These are phyloP conservation scores for Hamigera avellanea DNA, from an alignment of 495 filamentous ascomycete species.

Conservation along the genomic window DNA sequence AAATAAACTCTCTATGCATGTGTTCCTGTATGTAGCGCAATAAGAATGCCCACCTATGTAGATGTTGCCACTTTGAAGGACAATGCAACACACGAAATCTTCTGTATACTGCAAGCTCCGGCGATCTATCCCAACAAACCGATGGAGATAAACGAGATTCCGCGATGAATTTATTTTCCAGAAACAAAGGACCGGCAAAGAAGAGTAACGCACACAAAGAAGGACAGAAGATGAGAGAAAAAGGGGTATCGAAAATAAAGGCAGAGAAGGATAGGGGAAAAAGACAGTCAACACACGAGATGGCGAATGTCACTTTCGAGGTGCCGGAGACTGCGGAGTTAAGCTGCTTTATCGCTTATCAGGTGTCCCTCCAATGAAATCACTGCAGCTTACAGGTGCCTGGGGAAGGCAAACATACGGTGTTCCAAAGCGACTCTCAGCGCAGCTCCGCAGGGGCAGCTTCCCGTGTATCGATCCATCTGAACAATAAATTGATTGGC, in stretches of 20 bases:
- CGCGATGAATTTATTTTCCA: too few relatives aligned
- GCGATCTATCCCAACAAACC: not conserved
- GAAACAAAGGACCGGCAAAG: too few relatives aligned
- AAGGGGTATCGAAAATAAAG: not conserved
- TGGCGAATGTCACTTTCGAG: not conserved
- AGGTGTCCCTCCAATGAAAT: not conserved
- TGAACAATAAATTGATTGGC: too few relatives aligned
- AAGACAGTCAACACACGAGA: not conserved
- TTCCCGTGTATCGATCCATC: too few relatives aligned
- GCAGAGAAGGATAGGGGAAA: not conserved
- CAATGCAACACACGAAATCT: too few relatives aligned
- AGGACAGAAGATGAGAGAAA: slow-evolving; percentile 22
- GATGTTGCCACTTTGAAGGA: too few relatives aligned
- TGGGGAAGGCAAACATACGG: not conserved
- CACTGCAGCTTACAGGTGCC: too few relatives aligned
- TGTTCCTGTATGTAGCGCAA: too few relatives aligned
- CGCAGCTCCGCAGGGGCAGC: not conserved
- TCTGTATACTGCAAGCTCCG: too few relatives aligned
- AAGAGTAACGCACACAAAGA: too few relatives aligned
- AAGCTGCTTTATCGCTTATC: not conserved
- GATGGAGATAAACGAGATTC: not conserved
- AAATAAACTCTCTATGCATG: too few relatives aligned
- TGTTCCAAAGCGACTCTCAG: not conserved
- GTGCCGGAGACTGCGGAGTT: slow-evolving; percentile 2
- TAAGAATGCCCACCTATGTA: too few relatives aligned